These are phyloP conservation scores for Pseudovirgaria hyperparasitica DNA, from an alignment of 2,329 filamentous ascomycete species.

Conservation along the genomic window DNA sequence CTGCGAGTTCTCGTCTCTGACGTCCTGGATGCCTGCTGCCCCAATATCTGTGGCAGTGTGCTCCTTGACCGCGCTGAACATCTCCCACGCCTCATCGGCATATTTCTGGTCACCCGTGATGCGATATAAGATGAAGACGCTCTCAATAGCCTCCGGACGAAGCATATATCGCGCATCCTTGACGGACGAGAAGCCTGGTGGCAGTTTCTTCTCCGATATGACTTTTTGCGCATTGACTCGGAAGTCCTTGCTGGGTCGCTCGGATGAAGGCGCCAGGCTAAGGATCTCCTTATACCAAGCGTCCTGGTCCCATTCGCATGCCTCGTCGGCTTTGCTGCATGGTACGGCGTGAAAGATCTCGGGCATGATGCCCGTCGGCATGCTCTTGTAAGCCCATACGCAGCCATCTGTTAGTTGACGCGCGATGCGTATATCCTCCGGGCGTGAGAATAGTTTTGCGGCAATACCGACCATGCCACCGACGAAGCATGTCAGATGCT, in stretches of 20 bases:
- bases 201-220: conserved; percentile 27
- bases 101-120: conserved; percentile 66
- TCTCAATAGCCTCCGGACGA: conserved; percentile 74
- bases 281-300: conserved; percentile 29
- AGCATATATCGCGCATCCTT: conserved; percentile 27
- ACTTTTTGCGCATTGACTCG: conserved; percentile 15
- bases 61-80: conserved; percentile 62
- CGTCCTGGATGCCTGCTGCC: conserved; percentile 58
- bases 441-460: conserved; percentile 37
- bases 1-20: conserved; percentile 27
- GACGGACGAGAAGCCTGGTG: conserved; percentile 27
- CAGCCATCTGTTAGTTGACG: conserved; percentile 41
- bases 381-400: conserved; percentile 40
- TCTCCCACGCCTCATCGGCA: conserved; percentile 74
- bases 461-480: conserved; percentile 44
- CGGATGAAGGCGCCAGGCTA: no score
- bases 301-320: conserved; percentile 31
- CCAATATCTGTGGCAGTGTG: conserved; percentile 54
- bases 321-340: conserved; percentile 26
- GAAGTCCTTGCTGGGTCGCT: conserved; percentile 6
- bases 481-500: conserved; percentile 41
- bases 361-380: conserved; percentile 41
- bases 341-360: conserved; percentile 32
- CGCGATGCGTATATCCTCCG: conserved; percentile 36
- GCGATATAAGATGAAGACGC: conserved; percentile 80